These are phyloP conservation scores for Sordariomycetes sp. DNA, from an alignment of 2,329 filamentous ascomycete genomes.

Conservation along the genomic window DNA sequence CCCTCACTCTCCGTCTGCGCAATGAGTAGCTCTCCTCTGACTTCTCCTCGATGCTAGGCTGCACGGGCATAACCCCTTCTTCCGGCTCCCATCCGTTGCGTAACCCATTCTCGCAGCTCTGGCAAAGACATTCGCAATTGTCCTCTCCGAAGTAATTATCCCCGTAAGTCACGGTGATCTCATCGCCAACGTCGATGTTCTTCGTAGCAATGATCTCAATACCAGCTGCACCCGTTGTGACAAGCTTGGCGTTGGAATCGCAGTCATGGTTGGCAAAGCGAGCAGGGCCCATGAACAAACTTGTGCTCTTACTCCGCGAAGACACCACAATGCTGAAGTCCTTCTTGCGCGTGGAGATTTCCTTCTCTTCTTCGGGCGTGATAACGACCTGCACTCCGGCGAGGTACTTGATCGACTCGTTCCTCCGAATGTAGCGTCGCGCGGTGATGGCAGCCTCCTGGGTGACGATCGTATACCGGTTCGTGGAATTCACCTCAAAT, in stretches of 20 bases:
- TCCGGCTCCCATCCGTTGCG: constrained; percentile 74
- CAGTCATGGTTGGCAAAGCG: constrained; percentile 98
- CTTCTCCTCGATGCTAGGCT: constrained; percentile 45
- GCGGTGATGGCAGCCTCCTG: constrained; percentile 86
- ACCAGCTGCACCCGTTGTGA: constrained; percentile 73
- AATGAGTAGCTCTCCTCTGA: constrained; percentile 42
- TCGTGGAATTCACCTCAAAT: constrained; percentile 85
- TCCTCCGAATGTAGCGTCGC: constrained; percentile 66
- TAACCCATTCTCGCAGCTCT: constrained; percentile 67
- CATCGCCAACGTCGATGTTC: constrained; percentile 78
- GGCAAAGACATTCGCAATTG: constrained; percentile 91
- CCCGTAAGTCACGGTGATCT: constrained; percentile 94
- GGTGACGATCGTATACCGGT: constrained; percentile 85
- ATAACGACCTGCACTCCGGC: constrained; percentile 87
- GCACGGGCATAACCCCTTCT: constrained; percentile 34
- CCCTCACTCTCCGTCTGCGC: constrained; percentile 42
- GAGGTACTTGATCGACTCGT: constrained; percentile 84
- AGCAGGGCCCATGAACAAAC: constrained; percentile 88
- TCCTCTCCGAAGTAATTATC: constrained; percentile 92
- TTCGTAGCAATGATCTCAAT: constrained; percentile 84
- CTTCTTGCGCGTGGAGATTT: constrained; percentile 71
- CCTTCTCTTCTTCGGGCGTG: constrained; percentile 81
- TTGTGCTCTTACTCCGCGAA: constrained; percentile 81
- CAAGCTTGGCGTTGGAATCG: constrained; percentile 78
- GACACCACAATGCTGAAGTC: constrained; percentile 98